Conservation (phyloP, 495 filamentous ascomycete genomes). For the Aspergillus cristatus region DNA sequence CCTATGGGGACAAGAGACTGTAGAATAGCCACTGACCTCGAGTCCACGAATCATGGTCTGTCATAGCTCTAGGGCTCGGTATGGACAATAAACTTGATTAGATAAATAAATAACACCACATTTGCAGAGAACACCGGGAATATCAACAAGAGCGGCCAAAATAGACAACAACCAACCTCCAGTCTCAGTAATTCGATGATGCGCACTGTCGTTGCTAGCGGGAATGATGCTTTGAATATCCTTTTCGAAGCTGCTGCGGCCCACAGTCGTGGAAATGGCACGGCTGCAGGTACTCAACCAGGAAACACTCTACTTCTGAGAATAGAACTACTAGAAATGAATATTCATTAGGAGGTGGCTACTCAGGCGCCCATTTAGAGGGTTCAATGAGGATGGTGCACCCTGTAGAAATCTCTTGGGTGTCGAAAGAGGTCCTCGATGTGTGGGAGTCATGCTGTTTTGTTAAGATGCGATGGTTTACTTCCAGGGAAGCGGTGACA, state of each 20-base stretch:
- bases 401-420: constrained; percentile 24
- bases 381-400: constrained; percentile 10
- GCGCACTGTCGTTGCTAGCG: constrained; percentile 40
- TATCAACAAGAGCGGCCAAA: neutral
- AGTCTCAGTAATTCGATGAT: constrained; percentile 36
- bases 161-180: constrained; percentile 23
- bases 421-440: constrained; percentile 24
- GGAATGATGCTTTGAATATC: constrained; percentile 46
- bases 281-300: constrained; percentile 10
- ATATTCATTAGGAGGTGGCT: constrained; percentile 4
- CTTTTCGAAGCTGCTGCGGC: constrained; percentile 43
- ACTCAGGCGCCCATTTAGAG: constrained; percentile 8
- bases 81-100: too few relatives aligned
- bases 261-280: constrained; percentile 20
- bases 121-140: constrained; percentile 1
- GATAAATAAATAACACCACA: too few relatives aligned
- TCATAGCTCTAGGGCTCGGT: too few relatives aligned
- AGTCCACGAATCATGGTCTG: too few relatives aligned
- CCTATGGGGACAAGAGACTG: too few relatives aligned
- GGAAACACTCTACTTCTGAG: constrained; percentile 5
- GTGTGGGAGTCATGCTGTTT: constrained; percentile 43
- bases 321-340: constrained; percentile 8
- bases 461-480: constrained; percentile 46
- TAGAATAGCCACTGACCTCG: too few relatives aligned
- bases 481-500: constrained; percentile 40